Conservation (phyloP, 805 yeast genomes). For the Kuraishia hungarica region DNA sequence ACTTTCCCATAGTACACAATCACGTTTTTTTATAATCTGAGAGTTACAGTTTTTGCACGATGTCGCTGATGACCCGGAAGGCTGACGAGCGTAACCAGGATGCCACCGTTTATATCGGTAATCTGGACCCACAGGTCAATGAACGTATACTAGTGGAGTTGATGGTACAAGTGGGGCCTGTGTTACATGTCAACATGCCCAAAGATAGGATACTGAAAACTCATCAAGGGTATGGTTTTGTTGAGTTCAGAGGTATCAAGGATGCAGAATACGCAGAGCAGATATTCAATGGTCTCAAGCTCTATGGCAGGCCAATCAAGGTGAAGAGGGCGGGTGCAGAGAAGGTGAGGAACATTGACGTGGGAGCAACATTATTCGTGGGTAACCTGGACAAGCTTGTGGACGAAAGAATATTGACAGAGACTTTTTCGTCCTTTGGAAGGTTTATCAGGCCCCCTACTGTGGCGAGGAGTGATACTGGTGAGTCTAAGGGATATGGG, state of each 20-base stretch:
- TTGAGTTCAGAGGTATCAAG: slow-evolving; percentile 47
- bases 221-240: slow-evolving; percentile 87
- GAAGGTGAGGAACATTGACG: slow-evolving; percentile 10
- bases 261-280: slow-evolving; percentile 68
- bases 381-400: slow-evolving; percentile 62
- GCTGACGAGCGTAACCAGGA: slow-evolving; percentile 36
- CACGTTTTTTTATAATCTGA: too few relatives aligned
- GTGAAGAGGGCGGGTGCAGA: slow-evolving; percentile 41
- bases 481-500: slow-evolving; percentile 54
- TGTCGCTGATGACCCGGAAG: background rate
- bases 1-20: too few relatives aligned
- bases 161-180: slow-evolving; percentile 78
- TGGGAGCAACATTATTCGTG: slow-evolving; percentile 44
- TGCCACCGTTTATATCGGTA: slow-evolving; percentile 72
- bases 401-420: slow-evolving; percentile 46
- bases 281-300: slow-evolving; percentile 47
- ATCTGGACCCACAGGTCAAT: slow-evolving; percentile 66
- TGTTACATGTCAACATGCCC: slow-evolving; percentile 64
- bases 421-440: slow-evolving; percentile 67
- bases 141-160: slow-evolving; percentile 73
- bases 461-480: slow-evolving; percentile 39
- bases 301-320: slow-evolving; percentile 54
- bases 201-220: slow-evolving; percentile 61
- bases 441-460: slow-evolving; percentile 39
- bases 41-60: too few relatives aligned